Percentiles rank a stretch among this genome's conserved stretches.
Evolutionary conservation across 352 stramenopile species (phyloP).

Genomic region (Phytopythium kandeliae): DNA sequence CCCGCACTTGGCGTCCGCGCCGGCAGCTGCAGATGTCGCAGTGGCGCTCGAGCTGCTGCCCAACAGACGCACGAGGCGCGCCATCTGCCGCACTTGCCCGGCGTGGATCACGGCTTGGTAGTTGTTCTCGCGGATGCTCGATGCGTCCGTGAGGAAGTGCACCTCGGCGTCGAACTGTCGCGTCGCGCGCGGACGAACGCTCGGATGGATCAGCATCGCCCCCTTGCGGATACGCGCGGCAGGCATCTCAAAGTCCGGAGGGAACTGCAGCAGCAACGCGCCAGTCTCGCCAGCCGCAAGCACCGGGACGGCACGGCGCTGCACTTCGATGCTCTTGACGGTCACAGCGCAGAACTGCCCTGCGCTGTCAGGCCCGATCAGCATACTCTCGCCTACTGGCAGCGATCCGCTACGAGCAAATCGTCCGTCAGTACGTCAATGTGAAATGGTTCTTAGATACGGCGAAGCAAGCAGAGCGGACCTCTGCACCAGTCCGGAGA

Average conservation of each 20-base stretch:
- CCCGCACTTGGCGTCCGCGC: constrained; percentile 1
- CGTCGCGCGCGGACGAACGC: constrained; percentile 47
- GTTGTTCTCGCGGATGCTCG: constrained; percentile 52
- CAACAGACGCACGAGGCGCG: constrained; percentile 58
- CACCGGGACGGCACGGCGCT: constrained; percentile 52
- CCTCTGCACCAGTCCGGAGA: constrained; percentile 65
- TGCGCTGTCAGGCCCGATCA: constrained; percentile 51
- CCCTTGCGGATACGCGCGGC: constrained; percentile 41
- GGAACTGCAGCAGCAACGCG: constrained; percentile 53
- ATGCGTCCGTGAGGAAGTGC: constrained; percentile 54
- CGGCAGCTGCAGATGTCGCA: constrained; percentile 4
- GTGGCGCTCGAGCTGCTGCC: constrained; percentile 7
- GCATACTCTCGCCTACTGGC: constrained; percentile 51
- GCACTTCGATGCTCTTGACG: constrained; percentile 77
- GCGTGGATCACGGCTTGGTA: constrained; percentile 81
- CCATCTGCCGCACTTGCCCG: constrained; percentile 76
- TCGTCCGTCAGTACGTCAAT: neutral
- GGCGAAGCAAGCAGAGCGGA: constrained; percentile 5
- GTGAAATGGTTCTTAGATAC: neutral
- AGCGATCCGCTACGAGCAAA: constrained; percentile 40
- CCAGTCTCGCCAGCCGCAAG: constrained; percentile 67
- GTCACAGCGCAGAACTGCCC: constrained; percentile 61
- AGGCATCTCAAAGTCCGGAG: constrained; percentile 10
- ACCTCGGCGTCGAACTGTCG: constrained; percentile 75
- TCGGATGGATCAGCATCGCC: constrained; percentile 72